phyloP scores from a whole-genome alignment of 352 stramenopile genomes.

The Phytophthora sp. region DNA sequence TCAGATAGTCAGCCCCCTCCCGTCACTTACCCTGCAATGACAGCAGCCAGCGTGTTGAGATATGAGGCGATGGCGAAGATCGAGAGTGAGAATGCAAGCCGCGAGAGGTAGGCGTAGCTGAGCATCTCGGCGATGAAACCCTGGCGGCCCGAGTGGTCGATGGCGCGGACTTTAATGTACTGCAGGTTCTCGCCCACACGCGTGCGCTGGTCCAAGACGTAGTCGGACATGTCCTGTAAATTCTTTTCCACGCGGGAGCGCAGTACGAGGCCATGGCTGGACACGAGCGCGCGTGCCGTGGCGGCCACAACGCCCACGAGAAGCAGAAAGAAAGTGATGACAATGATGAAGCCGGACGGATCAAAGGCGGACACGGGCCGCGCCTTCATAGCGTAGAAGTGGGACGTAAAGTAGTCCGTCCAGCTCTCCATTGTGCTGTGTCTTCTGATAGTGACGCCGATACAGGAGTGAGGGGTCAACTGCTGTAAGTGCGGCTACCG shows the following conservation, averaged over 20 bases:
- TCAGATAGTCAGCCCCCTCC: not conserved
- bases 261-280: conserved; percentile 46
- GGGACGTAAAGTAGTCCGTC: conserved; percentile 74
- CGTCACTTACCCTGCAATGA: conserved; percentile 77
- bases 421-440: conserved; percentile 61
- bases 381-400: conserved; percentile 88
- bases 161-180: conserved; percentile 73
- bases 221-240: conserved; percentile 79
- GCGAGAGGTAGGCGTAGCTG: conserved; percentile 85
- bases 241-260: conserved; percentile 75
- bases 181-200: conserved; percentile 75
- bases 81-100: conserved; percentile 77
- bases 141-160: conserved; percentile 76
- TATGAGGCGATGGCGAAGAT: conserved; percentile 84
- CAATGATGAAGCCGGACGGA: conserved; percentile 86
- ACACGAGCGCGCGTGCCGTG: conserved; percentile 51
- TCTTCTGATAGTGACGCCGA: conserved; percentile 10
- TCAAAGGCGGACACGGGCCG: conserved; percentile 84
- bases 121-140: conserved; percentile 90
- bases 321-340: conserved; percentile 72
- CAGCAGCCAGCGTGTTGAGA: conserved; percentile 80
- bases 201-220: conserved; percentile 68
- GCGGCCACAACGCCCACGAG: conserved; percentile 68
- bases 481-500: not conserved
- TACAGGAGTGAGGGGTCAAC: conserved; percentile 17